Conservation (phyloP, 768 basidiomycete genomes). For the Xerocomus potaroensis region DNA sequence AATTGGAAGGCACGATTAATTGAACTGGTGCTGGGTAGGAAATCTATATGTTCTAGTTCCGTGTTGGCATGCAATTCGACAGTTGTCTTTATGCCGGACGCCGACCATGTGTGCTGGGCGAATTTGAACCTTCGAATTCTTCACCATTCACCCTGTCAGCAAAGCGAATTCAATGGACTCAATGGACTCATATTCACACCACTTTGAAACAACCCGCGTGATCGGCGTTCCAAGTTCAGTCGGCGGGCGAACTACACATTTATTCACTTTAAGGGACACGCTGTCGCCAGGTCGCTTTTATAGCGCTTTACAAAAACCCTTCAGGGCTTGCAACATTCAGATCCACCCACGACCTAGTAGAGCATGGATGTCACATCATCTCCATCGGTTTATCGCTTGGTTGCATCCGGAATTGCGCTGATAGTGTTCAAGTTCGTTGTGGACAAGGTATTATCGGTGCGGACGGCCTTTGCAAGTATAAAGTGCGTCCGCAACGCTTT, state of each 20-base stretch:
- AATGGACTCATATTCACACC: no score
- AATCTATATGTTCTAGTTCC: no score
- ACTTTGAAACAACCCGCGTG: no score
- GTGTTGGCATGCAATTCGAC: no score
- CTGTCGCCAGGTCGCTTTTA: not conserved
- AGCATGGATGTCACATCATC: slow-evolving; percentile 5
- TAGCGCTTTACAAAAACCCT: not conserved
- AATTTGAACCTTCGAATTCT: not conserved
- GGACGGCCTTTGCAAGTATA: slow-evolving; percentile 14
- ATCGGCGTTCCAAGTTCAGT: no score
- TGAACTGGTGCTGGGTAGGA: no score
- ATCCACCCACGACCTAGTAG: not conserved
- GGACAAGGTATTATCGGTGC: slow-evolving; percentile 5
- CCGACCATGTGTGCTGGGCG: no score
- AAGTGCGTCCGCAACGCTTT: slow-evolving; percentile 6
- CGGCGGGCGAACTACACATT: no score
- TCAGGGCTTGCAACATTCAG: not conserved
- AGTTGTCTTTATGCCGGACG: no score
- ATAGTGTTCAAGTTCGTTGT: slow-evolving; percentile 4
- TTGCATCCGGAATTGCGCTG: slow-evolving; percentile 1
- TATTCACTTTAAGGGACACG: not conserved
- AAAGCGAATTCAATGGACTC: no score
- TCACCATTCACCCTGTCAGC: not conserved
- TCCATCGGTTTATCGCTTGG: slow-evolving; percentile 8
- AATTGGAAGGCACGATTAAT: no score